Evolutionary conservation across 345 rosid species (phyloP), one percentile per base, ranked within the genome.

Genomic region (Lumnitzera racemosa): DNA sequence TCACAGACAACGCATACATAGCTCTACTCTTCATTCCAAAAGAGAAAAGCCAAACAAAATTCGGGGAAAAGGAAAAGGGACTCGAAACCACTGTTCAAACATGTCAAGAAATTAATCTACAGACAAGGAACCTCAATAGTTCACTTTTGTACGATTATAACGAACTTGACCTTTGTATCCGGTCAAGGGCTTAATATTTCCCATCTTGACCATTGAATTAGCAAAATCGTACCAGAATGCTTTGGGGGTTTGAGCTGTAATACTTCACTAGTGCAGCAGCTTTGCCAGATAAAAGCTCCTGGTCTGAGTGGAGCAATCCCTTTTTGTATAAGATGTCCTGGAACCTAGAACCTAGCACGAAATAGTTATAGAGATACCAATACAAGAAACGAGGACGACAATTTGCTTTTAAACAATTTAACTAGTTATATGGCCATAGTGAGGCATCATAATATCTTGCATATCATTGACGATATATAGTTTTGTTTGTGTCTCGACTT

Each of bases 201-300:
- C 87, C 88, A 85, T 78, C 67, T 75, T 85, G 15, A 78, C 17
- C 76, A 85, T 80, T 0, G 91, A 82, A 31, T 58, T 46, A 0
- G 66, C 72, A 58, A 86, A 83, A 59, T 70, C 80, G 2, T 41
- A 15, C 56, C 65, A 69, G 12, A 86, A 83, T 2, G 55, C 74
- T 11, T 62, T 46, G 1, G 50, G 50, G 47, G 17, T 76, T 31
- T 0, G 51, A 14, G 2, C 60, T 70, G 57, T 73, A 77, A 41
- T 0, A 50, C 60, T 47, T 54, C 53, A 64, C 67, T 11, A 63
- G 59, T 16, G 15, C 25, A 41, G 69, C 69, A n/a, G 70, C 52
- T 13, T 51, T 51, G 3, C 63, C 64, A 49, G 59, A 36, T 51
- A 25, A 59, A 48, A 70, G 65, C 17, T 59, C 57, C 53, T 65